Evolutionary conservation across 768 basidiomycete species (phyloP).

Genomic region (Crepidotus variabilis): DNA sequence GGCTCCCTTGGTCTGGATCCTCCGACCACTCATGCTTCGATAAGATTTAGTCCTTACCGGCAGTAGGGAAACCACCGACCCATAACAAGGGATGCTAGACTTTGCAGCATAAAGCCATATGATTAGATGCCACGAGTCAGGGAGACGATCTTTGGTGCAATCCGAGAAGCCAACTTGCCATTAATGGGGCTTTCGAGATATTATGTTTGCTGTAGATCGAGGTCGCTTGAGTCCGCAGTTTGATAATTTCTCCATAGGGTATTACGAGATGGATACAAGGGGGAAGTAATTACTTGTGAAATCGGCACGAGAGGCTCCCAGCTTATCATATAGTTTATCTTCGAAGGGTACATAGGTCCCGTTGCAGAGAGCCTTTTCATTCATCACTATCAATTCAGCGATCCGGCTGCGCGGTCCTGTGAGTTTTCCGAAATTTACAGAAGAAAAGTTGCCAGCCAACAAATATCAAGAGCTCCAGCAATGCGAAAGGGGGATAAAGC

Average conservation of each 20-base stretch:
- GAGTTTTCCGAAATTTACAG: neutral
- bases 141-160: slow-evolving; percentile 7
- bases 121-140: slow-evolving; percentile 6
- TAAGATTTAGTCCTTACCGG: slow-evolving; percentile 50
- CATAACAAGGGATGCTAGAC: slow-evolving; percentile 86
- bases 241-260: slow-evolving; percentile 24
- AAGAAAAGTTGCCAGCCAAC: too few species aligned
- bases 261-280: slow-evolving; percentile 24
- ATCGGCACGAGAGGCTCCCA: slow-evolving; percentile 87
- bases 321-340: slow-evolving; percentile 84
- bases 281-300: slow-evolving; percentile 73
- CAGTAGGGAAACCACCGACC: slow-evolving; percentile 71
- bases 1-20: slow-evolving; percentile 71
- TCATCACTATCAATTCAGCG: slow-evolving; percentile 63
- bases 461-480: too few species aligned
- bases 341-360: slow-evolving; percentile 87
- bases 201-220: too few species aligned
- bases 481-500: too few species aligned
- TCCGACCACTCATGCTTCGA: slow-evolving; percentile 33
- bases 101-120: slow-evolving; percentile 36
- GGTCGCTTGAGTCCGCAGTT: too few species aligned
- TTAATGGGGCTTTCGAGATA: neutral
- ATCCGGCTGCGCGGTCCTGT: slow-evolving; percentile 55
- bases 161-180: slow-evolving; percentile 6
- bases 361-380: slow-evolving; percentile 75